Percentiles rank a stretch among this genome's conserved stretches.
phyloP scores from a whole-genome alignment of 805 yeast genomes.

The Cyberlindnera xylosilytica region DNA sequence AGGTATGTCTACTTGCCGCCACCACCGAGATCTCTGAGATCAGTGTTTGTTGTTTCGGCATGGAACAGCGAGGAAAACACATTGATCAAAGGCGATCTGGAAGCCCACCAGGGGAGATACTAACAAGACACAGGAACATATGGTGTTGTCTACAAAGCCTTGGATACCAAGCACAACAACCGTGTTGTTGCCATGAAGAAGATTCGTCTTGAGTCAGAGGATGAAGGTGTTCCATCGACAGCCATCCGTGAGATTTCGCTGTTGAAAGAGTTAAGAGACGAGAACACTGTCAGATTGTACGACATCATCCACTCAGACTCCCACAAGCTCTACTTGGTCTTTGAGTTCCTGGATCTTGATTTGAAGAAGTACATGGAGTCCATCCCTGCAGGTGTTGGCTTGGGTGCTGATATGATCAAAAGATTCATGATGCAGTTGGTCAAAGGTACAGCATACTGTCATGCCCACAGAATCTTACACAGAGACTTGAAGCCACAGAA shows the following conservation, averaged over 20 bases:
- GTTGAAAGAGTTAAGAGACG: slow-evolving; percentile 89
- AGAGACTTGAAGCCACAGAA: slow-evolving; percentile 97
- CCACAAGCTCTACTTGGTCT: slow-evolving; percentile 88
- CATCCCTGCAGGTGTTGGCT: slow-evolving; percentile 84
- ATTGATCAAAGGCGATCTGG: not conserved
- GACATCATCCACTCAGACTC: slow-evolving; percentile 95
- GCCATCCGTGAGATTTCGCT: slow-evolving; percentile 96
- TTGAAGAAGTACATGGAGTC: slow-evolving; percentile 96
- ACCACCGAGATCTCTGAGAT: not conserved
- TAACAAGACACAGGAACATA: slow-evolving; percentile 54
- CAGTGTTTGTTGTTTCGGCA: not conserved
- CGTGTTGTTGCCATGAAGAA: slow-evolving; percentile 95
- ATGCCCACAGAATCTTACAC: slow-evolving; percentile 89
- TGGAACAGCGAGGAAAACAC: not conserved
- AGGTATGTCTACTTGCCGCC: slow-evolving; percentile 44
- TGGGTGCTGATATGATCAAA: slow-evolving; percentile 87
- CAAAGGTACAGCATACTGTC: slow-evolving; percentile 90
- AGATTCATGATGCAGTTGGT: slow-evolving; percentile 89
- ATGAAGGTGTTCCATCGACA: slow-evolving; percentile 98
- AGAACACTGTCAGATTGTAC: slow-evolving; percentile 84
- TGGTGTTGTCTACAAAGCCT: slow-evolving; percentile 96
- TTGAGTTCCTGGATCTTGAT: slow-evolving; percentile 91
- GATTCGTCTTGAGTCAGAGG: slow-evolving; percentile 92
- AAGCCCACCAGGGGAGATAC: slow-evolving; percentile 26
- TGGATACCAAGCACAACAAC: slow-evolving; percentile 84